A percentile compares a stretch with the other conserved stretches of the same genome.
phyloP scores from a whole-genome alignment of 2,329 filamentous ascomycete genomes.

The Fonsecaea nubica region DNA sequence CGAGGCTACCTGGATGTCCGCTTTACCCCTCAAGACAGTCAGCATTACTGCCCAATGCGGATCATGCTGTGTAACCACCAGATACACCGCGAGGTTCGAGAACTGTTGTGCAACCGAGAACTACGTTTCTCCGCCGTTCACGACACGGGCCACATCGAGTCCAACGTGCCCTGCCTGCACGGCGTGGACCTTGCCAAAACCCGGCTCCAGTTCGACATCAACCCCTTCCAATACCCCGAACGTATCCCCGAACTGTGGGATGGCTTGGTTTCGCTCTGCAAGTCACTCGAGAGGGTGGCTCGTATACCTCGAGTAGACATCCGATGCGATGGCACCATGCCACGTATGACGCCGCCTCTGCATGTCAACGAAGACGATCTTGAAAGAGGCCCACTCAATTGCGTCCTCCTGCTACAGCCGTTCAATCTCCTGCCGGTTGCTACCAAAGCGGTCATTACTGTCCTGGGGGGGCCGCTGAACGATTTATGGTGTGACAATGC shows the following conservation, averaged over 20 bases:
- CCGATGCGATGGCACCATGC: not conserved
- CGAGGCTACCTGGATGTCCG: not conserved
- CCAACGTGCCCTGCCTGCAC: not conserved
- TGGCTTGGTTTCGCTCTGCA: not conserved
- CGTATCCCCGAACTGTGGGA: not conserved
- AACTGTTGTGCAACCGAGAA: not conserved
- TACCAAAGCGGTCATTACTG: not conserved
- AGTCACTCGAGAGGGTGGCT: not conserved
- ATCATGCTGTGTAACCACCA: conserved; percentile 5
- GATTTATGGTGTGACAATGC: not conserved
- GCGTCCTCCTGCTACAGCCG: not conserved
- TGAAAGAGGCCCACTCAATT: conserved; percentile 1
- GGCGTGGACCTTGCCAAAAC: not conserved
- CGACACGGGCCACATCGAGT: not conserved
- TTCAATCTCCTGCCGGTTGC: not conserved
- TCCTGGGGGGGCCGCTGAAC: not conserved
- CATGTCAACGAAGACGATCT: not conserved
- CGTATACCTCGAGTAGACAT: not conserved
- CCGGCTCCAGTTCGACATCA: not conserved
- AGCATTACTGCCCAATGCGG: conserved; percentile 1
- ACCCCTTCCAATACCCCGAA: not conserved
- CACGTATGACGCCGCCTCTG: not conserved
- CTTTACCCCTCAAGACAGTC: not conserved
- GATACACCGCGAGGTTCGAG: not conserved
- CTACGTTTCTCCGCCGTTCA: not conserved